Conservation (phyloP, 768 basidiomycete species). For the Phylloporus sp. region DNA sequence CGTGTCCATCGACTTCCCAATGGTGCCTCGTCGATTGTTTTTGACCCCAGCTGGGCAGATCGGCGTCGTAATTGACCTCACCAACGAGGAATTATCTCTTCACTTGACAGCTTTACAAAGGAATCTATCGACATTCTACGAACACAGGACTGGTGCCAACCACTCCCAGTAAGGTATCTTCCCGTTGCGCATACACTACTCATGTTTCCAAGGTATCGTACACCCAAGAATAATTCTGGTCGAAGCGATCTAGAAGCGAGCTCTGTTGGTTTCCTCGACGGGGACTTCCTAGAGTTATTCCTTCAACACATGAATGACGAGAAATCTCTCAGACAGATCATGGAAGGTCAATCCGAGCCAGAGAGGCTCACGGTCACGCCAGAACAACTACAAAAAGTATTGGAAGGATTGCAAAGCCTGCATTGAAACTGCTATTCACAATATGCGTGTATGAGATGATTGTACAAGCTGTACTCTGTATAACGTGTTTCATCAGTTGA, state of each 20-base stretch:
- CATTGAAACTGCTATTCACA: conserved; percentile 37
- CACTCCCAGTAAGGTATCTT: conserved; percentile 53
- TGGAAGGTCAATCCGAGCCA: conserved; percentile 54
- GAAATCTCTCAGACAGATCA: conserved; percentile 45
- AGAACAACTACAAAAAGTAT: conserved; percentile 33
- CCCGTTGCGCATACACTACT: neutral
- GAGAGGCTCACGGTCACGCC: conserved; percentile 51
- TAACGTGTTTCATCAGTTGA: conserved; percentile 2
- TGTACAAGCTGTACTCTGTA: conserved; percentile 16
- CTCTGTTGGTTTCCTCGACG: conserved; percentile 81
- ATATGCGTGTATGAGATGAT: conserved; percentile 11
- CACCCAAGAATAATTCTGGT: conserved; percentile 57
- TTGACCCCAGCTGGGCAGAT: conserved; percentile 79
- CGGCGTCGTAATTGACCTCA: conserved; percentile 63
- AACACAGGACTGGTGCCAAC: conserved; percentile 50
- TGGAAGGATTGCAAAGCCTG: conserved; percentile 53
- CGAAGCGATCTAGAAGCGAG: conserved; percentile 53
- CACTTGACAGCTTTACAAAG: conserved; percentile 69
- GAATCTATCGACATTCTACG: conserved; percentile 58
- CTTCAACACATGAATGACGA: conserved; percentile 40
- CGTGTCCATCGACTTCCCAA: conserved; percentile 35
- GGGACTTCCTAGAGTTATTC: conserved; percentile 76
- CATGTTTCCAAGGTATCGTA: conserved; percentile 52
- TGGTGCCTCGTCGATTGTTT: conserved; percentile 63
- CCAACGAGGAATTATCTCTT: conserved; percentile 45